Evolutionary conservation across 169 alveolate species (phyloP), one percentile per base, ranked within the genome.

Genomic region (Plasmodium vivax): DNA sequence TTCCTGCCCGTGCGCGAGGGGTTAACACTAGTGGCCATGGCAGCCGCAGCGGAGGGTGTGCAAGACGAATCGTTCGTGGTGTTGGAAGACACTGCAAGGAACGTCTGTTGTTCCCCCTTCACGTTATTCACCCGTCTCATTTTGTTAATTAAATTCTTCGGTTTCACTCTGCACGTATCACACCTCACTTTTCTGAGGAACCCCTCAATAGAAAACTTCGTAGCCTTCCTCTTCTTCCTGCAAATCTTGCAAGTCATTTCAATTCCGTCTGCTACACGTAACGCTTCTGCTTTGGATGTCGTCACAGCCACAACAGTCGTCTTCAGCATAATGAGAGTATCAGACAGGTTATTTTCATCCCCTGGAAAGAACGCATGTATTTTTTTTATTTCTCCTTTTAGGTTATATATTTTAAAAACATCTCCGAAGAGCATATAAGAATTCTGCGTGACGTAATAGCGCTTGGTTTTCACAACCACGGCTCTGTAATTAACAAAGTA

Each of bases 341-440:
- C 93, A 3, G 93, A 72, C 32, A 85, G 12, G 74, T 85, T 85
- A 74, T 85, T 85, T 74, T 85, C 85, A 85, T 85, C 83, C 41
- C 93, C 93, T 36, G 93, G 83, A 62, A 85, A 85, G 51, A 85
- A 85, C 6, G 93, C 93, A 47, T 85, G 93, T 16, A 85, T 85
- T 85, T 85, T 85, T 85, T 85, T 85, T 34, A 85, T 85, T 38
- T 85, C 93, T 45, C 93, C 93, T 74, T 85, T 85, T 36, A 85
- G 51, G 19, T 85, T 85, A 74, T 85, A 85, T 85, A 85, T 85
- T 74, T 85, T 85, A 62, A 85, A 85, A 6, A 85, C 93, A 85
- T 85, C 93, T n/a, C 93, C 93, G 74, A 85, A 85, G 34, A 85
- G 83, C 75, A 85, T 47, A 34, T 85, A 85, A 0, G 93, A 85